A percentile compares a stretch with the other conserved stretches of the same genome.
Evolutionary conservation across 371 early-diverging fungal species (phyloP).

Genomic region (Actinomucor elegans): DNA sequence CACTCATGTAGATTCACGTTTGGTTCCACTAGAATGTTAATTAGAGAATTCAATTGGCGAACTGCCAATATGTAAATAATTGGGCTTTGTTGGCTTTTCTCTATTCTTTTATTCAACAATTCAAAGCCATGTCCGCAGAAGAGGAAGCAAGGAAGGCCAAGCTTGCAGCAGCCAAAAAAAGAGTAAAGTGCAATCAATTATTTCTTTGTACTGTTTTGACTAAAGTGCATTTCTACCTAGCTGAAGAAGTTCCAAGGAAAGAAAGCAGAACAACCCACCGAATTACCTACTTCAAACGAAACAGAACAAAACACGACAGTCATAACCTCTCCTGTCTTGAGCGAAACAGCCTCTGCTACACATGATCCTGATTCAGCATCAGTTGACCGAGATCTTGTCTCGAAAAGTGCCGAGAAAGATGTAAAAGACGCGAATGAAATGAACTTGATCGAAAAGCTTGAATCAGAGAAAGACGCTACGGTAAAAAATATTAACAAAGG

Average conservation of each 20-base stretch:
- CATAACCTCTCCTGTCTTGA: background rate
- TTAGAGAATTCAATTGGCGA: no score
- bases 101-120: no score
- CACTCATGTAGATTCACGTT: no score
- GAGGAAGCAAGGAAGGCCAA: conserved; percentile 39
- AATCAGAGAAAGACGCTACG: background rate
- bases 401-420: background rate
- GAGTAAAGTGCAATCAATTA: no score
- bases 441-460: conserved; percentile 1
- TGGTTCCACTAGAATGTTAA: no score
- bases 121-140: no score
- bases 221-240: conserved; percentile 13
- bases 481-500: no score
- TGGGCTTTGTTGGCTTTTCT: no score
- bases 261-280: conserved; percentile 2
- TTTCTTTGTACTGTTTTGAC: background rate
- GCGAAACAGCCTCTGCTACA: background rate
- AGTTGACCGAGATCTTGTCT: no score
- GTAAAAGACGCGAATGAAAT: background rate
- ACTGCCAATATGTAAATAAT: no score
- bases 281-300: background rate
- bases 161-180: conserved; percentile 35
- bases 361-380: background rate
- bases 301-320: background rate
- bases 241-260: conserved; percentile 38